These are phyloP conservation scores for Heliosperma pusillum DNA, from an alignment of 148 eudicot genomes.

Conservation along the genomic window DNA sequence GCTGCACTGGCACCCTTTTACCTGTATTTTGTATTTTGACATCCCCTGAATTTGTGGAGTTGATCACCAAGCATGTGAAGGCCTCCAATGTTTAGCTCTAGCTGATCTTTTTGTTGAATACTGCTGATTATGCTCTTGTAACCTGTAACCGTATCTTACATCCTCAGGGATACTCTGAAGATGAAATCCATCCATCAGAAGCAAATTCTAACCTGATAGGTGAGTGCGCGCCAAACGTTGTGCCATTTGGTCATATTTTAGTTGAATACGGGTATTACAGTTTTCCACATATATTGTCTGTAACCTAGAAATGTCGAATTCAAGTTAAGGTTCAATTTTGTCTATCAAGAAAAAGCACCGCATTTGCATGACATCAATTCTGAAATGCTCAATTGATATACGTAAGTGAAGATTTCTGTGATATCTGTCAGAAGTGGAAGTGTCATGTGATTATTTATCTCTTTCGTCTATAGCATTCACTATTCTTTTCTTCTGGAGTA, in stretches of 20 bases:
- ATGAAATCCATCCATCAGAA: constrained; percentile 27
- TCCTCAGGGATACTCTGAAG: constrained; percentile 43
- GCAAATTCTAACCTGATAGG: constrained; percentile 32
- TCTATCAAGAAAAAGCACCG: neutral
- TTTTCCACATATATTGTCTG: neutral
- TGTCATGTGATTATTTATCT: neutral
- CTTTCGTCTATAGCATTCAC: neutral
- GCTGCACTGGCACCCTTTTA: neutral
- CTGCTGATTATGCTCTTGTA: neutral
- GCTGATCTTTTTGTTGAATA: neutral
- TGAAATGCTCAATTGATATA: neutral
- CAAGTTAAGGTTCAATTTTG: neutral
- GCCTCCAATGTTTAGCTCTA: neutral
- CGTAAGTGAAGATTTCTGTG: neutral
- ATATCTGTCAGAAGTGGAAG: neutral
- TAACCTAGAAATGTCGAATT: neutral
- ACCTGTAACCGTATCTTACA: neutral
- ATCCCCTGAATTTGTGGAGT: neutral
- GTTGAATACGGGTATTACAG: neutral
- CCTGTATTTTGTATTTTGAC: neutral
- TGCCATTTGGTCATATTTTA: constrained; percentile 1
- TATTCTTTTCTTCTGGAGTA: neutral
- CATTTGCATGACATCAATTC: neutral
- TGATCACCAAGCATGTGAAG: neutral
- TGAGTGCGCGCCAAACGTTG: constrained; percentile 19